Evolutionary conservation across 352 stramenopile species (phyloP).

Genomic region (Phytophthora pini): DNA sequence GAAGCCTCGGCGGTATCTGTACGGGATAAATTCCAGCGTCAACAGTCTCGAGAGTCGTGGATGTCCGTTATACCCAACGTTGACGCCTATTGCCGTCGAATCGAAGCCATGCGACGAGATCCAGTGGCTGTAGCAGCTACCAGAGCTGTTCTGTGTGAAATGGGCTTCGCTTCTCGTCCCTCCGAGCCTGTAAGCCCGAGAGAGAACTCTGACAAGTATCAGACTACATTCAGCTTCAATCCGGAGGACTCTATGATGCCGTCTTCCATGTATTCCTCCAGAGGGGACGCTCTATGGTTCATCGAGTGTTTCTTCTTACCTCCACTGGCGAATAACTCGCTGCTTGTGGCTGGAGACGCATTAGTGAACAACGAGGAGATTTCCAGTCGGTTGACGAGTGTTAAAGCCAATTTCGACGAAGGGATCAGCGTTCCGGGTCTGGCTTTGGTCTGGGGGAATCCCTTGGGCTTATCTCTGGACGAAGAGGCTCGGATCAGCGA

Average conservation of each 20-base stretch:
- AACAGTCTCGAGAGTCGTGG: conserved; percentile 43
- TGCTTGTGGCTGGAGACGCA: conserved; percentile 41
- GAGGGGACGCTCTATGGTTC: conserved; percentile 52
- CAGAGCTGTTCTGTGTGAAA: conserved; percentile 33
- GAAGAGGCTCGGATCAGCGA: conserved; percentile 50
- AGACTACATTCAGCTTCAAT: conserved; percentile 24
- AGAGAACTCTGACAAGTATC: conserved; percentile 21
- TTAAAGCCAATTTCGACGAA: conserved; percentile 14
- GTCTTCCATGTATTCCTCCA: conserved; percentile 41
- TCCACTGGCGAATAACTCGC: conserved; percentile 38
- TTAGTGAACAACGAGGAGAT: conserved; percentile 40
- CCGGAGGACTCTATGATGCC: conserved; percentile 22
- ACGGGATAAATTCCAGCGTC: conserved; percentile 33
- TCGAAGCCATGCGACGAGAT: conserved; percentile 48
- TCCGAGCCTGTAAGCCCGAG: conserved; percentile 13
- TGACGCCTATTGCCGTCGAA: conserved; percentile 53
- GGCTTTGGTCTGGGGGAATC: conserved; percentile 67
- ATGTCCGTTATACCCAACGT: conserved; percentile 47
- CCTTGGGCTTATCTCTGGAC: conserved; percentile 67
- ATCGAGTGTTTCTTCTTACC: conserved; percentile 64
- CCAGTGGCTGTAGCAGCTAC: conserved; percentile 47
- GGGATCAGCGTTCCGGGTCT: conserved; percentile 45
- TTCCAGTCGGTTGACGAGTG: conserved; percentile 24
- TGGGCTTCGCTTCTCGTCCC: conserved; percentile 24
- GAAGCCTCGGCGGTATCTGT: conserved; percentile 19